Conservation (phyloP, 75 land plant genomes). For the Larix kaempferi region DNA sequence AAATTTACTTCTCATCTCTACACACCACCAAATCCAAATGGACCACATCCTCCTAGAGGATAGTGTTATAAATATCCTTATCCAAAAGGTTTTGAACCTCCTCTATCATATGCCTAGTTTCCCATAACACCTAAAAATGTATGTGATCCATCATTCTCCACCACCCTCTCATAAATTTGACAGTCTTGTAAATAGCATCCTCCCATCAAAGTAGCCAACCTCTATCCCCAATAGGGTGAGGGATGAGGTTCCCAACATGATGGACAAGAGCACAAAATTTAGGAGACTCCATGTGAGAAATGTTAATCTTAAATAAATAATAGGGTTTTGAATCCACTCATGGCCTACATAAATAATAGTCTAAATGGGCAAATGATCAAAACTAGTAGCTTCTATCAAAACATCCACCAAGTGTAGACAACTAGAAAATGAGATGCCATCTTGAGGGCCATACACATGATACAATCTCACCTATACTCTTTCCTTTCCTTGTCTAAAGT, state of each 20-base stretch:
- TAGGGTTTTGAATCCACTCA: not conserved
- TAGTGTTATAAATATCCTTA: not conserved
- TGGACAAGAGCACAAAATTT: not conserved
- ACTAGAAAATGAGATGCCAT: not conserved
- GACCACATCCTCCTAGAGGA: not conserved
- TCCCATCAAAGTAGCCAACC: not conserved
- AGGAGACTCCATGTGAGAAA: not conserved
- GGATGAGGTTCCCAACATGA: not conserved
- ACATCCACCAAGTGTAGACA: not conserved
- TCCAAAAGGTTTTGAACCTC: not conserved
- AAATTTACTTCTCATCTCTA: not conserved
- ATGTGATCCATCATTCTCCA: not conserved
- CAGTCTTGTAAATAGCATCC: not conserved
- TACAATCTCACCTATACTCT: not conserved
- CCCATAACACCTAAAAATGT: not conserved
- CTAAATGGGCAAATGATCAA: not conserved
- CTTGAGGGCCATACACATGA: not conserved
- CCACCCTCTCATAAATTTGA: not conserved
- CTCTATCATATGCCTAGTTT: not conserved
- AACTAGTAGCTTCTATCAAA: not conserved
- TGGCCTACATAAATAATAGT: not conserved
- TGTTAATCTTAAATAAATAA: not conserved
- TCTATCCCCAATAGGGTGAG: not conserved
- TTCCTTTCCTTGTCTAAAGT: not conserved
- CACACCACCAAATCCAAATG: not conserved